A percentile compares a stretch with the other conserved stretches of the same genome.
These are phyloP conservation scores for Dimargaris xerosporica DNA, from an alignment of 192 early-diverging fungal genomes.

Conservation along the genomic window DNA sequence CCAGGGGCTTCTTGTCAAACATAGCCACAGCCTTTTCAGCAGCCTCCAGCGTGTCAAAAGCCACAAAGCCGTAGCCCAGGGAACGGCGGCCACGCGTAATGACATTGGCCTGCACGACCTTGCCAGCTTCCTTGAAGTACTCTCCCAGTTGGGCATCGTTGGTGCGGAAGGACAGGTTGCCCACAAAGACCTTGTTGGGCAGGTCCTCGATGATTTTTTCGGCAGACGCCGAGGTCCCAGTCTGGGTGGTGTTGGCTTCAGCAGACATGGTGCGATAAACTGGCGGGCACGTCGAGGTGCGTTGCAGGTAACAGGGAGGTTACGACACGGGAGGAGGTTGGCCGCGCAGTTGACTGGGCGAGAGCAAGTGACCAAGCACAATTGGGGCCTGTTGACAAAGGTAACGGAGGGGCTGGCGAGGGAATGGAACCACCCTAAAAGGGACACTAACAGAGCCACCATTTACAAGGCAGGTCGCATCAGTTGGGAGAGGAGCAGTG, in stretches of 20 bases:
- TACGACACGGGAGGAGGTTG: not conserved
- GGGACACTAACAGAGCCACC: not conserved
- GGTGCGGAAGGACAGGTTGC: conserved; percentile 84
- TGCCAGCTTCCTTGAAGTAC: conserved; percentile 53
- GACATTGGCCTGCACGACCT: conserved; percentile 60
- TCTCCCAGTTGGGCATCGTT: conserved; percentile 63
- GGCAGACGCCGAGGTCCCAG: not conserved
- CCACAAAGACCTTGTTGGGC: conserved; percentile 79
- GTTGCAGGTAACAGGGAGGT: not conserved
- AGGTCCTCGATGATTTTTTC: conserved; percentile 16
- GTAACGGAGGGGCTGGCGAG: not conserved
- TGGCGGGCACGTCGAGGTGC: not conserved
- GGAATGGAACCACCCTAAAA: not conserved
- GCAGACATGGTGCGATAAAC: not conserved
- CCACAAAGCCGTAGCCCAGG: conserved; percentile 89
- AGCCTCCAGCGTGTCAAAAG: conserved; percentile 54
- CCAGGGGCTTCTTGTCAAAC: conserved; percentile 68
- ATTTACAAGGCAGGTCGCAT: too few relatives aligned
- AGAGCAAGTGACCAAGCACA: not conserved
- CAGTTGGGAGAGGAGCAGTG: too few relatives aligned
- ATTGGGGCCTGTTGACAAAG: not conserved
- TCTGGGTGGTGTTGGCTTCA: not conserved
- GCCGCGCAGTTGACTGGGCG: not conserved
- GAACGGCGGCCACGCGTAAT: conserved; percentile 69
- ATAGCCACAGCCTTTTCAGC: conserved; percentile 54